phyloP scores from a whole-genome alignment of 176 grass and related monocot species.

The Panicum miliaceum region DNA sequence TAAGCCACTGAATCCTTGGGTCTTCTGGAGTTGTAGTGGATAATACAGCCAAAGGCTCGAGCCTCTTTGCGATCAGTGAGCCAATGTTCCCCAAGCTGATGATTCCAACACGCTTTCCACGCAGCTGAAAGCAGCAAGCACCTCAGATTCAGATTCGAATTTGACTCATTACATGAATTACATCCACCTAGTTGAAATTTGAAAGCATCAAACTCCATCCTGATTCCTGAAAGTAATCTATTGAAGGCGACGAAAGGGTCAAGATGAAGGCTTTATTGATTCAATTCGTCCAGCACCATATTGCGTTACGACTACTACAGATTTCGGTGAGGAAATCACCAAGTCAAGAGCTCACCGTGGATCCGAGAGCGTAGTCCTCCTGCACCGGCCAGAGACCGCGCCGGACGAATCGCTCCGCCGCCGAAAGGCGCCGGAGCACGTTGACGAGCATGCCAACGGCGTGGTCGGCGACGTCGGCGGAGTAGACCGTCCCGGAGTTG shows the following conservation, averaged over 20 bases:
- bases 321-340: neutral
- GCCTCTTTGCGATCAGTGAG: conserved; percentile 49
- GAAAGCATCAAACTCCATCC: neutral
- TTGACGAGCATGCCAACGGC: conserved; percentile 54
- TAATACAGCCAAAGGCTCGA: conserved; percentile 53
- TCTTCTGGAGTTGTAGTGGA: conserved; percentile 54
- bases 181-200: neutral
- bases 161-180: neutral
- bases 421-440: conserved; percentile 46
- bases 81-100: conserved; percentile 71
- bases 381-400: conserved; percentile 25
- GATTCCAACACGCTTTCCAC: conserved; percentile 63
- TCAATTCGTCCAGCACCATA: neutral
- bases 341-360: conserved; percentile 41
- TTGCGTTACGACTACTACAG: neutral
- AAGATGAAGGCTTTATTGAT: neutral
- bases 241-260: neutral
- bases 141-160: neutral
- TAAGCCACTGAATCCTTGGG: conserved; percentile 26
- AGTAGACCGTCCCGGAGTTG: conserved; percentile 51
- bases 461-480: conserved; percentile 48
- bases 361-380: conserved; percentile 41
- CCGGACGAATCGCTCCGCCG: conserved; percentile 35
- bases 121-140: conserved; percentile 25
- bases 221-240: neutral